Base-by-base conservation (phyloP, 306 rosid species). In the Hippophae tibetana region DNA sequence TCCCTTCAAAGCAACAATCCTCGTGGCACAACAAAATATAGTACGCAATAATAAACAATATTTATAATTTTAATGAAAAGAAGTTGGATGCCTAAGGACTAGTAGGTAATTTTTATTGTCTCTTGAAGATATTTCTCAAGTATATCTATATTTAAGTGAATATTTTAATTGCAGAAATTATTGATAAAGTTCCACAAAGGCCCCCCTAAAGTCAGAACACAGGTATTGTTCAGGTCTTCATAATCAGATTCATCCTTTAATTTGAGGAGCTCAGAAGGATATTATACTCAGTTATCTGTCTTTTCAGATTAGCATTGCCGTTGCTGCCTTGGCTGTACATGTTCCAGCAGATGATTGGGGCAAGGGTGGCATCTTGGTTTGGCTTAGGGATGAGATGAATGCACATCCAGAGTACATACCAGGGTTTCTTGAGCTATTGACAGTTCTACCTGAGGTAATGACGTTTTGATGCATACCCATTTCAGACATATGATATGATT, bases 301-400 rank as follows among this genome's bases (percentile, higher is more conserved):
- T 67, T 23, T 72, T 66, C 81, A 93, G 99, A 89, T 93, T 74
- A 93, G 99, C 87, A 88, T 93, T 77, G 99, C 97, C 8, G 97
- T 93, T 62, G 99, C 97, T 80, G 99, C 99, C 43, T 75, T 93
- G 87, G 97, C 99, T 62, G 97, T 93, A 67, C 94, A 93, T 54
- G 99, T 93, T 79, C 85, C 94, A 57, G 87, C 99, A 8, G 89
- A 82, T 73, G 99, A 88, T 63, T 93, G 99, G 99, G 97, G 99
- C 48, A 97, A 84, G 75, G 95, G 95, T 76, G 99, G 99, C 72
- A 88, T 93, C 65, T 89, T 93, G 45, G 86, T 75, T 74, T 93
- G 99, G 99, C 97, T 93, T 25, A 81, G 84, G 73, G 93, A 86
- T 78, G 97, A 89, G 90, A 93, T 93, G 99, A 83, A 88, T 68